These are phyloP conservation scores for Dactylis glomerata DNA, from an alignment of 176 grass and related monocot species.

Conservation along the genomic window DNA sequence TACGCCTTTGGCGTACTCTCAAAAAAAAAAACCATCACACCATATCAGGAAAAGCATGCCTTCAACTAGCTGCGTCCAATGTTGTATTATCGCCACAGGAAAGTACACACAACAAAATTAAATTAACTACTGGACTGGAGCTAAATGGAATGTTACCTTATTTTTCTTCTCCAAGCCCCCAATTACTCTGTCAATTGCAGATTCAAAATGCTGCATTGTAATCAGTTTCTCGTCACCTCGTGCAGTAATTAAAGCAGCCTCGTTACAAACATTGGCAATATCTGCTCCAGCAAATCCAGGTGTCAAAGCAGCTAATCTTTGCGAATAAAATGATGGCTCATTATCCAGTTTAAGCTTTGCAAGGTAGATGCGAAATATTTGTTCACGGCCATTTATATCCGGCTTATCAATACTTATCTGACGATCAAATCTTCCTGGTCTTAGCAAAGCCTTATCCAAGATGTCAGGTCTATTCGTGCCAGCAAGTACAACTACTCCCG, in stretches of 20 bases:
- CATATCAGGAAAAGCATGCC: neutral
- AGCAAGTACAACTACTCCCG: constrained; percentile 85
- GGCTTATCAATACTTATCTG: constrained; percentile 92
- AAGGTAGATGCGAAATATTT: constrained; percentile 92
- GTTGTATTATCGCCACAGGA: neutral
- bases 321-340: constrained; percentile 81
- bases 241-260: constrained; percentile 84
- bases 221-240: constrained; percentile 56
- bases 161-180: constrained; percentile 98
- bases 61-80: neutral
- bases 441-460: constrained; percentile 88
- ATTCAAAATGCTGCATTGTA: constrained; percentile 83
- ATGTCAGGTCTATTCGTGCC: constrained; percentile 94
- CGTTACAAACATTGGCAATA: constrained; percentile 96
- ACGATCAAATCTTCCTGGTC: constrained; percentile 94
- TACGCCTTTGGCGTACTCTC: no score
- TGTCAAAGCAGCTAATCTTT: constrained; percentile 86
- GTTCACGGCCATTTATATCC: constrained; percentile 80
- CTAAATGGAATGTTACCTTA: constrained; percentile 46
- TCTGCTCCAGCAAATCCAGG: constrained; percentile 95
- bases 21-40: no score
- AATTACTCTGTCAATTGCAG: constrained; percentile 88
- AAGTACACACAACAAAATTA: neutral
- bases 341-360: constrained; percentile 90
- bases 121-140: neutral